A percentile compares a stretch with the other conserved stretches of the same genome.
Evolutionary conservation across 2,329 filamentous ascomycete genomes (phyloP).

Genomic region (Fusarium sterilihyphosum): DNA sequence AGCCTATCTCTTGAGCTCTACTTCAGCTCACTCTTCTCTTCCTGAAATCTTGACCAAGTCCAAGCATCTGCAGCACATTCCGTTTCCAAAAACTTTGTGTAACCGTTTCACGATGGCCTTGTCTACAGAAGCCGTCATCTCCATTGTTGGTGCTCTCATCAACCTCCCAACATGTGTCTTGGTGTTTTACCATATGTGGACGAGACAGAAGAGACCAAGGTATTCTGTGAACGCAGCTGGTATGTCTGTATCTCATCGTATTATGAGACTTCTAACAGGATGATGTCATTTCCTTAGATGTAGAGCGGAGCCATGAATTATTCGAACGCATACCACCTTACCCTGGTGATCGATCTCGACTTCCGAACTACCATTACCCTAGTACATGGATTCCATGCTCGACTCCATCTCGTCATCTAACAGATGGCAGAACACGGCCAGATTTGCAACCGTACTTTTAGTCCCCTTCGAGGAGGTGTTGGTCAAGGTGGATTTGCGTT

Average conservation of each 20-base stretch:
- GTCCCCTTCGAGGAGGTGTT: too few relatives aligned
- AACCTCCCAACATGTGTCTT: slow-evolving; percentile 6
- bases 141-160: background rate
- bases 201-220: background rate
- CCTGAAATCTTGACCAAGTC: too few relatives aligned
- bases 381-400: background rate
- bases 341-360: background rate
- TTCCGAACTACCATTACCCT: background rate
- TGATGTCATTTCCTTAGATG: background rate
- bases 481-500: accelerated
- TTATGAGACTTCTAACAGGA: background rate
- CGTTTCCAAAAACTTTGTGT: too few relatives aligned
- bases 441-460: background rate
- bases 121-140: too few relatives aligned
- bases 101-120: too few relatives aligned
- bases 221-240: background rate
- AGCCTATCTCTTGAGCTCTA: too few relatives aligned
- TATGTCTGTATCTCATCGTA: background rate
- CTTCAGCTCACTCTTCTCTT: too few relatives aligned
- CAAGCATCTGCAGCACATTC: too few relatives aligned
- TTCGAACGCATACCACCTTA: background rate
- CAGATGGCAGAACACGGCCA: too few relatives aligned
- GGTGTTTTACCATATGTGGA: background rate
- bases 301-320: background rate
- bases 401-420: background rate